Evolutionary conservation across 352 stramenopile genomes (phyloP).

Genomic region (Pythium brachiatum): DNA sequence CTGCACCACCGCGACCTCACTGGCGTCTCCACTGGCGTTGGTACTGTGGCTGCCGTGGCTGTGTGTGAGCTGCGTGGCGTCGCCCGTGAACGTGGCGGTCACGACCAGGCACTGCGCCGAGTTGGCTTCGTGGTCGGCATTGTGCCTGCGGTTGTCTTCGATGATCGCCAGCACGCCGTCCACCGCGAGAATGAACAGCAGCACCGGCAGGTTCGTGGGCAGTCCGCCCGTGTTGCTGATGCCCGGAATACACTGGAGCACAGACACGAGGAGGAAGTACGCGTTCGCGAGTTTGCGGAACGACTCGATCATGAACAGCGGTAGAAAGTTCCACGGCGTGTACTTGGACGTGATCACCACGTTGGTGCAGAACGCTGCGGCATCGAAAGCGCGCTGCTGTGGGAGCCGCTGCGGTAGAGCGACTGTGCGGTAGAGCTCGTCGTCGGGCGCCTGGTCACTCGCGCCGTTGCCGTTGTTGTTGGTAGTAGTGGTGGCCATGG

Average conservation of each 20-base stretch:
- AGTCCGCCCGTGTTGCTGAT: constrained; percentile 86
- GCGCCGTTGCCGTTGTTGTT: neutral
- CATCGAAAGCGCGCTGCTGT: constrained; percentile 14
- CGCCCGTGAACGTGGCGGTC: constrained; percentile 43
- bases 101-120: constrained; percentile 62
- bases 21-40: too few relatives aligned
- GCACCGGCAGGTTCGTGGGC: constrained; percentile 78
- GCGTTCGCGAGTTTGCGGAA: constrained; percentile 89
- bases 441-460: constrained; percentile 8
- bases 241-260: constrained; percentile 69
- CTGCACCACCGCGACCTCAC: constrained; percentile 47
- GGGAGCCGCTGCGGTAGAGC: constrained; percentile 37
- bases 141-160: constrained; percentile 78
- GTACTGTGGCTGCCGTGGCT: too few relatives aligned
- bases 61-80: constrained; percentile 30
- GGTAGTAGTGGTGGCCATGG: constrained; percentile 7
- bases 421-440: constrained; percentile 53
- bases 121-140: constrained; percentile 84
- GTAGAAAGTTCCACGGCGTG: constrained; percentile 87
- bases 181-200: constrained; percentile 89
- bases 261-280: constrained; percentile 91
- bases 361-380: constrained; percentile 68
- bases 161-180: constrained; percentile 83
- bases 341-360: constrained; percentile 92
- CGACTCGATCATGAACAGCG: constrained; percentile 85